Percentiles rank a stretch among this genome's conserved stretches.
These are phyloP conservation scores for Amanita rubescens DNA, from an alignment of 768 basidiomycete species.

Conservation along the genomic window DNA sequence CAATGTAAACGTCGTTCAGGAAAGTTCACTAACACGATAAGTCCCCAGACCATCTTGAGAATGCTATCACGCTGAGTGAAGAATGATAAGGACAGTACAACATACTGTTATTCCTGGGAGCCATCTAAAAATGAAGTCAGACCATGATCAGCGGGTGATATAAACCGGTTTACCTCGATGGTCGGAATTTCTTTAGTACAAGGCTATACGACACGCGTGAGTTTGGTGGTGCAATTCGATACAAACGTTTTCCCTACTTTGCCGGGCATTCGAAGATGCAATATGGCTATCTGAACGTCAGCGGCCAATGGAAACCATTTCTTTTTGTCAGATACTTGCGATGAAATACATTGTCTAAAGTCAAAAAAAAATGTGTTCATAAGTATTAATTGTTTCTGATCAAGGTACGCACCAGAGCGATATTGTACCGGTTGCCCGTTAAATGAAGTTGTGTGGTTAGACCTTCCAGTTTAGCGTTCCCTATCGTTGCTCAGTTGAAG, in stretches of 20 bases:
- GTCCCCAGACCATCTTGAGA: constrained; percentile 53
- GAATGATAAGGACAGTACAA: constrained; percentile 4
- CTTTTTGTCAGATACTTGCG: constrained; percentile 27
- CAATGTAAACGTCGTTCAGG: background rate
- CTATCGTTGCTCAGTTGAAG: constrained; percentile 19
- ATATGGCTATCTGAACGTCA: constrained; percentile 33
- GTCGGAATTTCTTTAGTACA: constrained; percentile 55
- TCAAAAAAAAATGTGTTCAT: background rate
- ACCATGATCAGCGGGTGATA: background rate
- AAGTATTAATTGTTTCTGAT: background rate
- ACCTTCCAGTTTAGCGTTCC: constrained; percentile 64
- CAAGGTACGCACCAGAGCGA: constrained; percentile 42
- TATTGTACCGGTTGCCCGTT: constrained; percentile 54
- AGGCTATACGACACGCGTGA: constrained; percentile 24
- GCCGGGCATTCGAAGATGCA: constrained; percentile 64
- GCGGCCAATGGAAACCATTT: background rate
- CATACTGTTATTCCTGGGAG: constrained; percentile 57
- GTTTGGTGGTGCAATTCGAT: constrained; percentile 7
- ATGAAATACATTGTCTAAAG: constrained; percentile 64
- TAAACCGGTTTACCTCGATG: constrained; percentile 39
- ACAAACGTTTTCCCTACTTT: constrained; percentile 35
- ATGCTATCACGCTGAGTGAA: background rate
- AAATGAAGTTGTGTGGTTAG: constrained; percentile 48
- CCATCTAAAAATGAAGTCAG: constrained; percentile 32
- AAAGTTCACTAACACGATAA: constrained; percentile 40